phyloP scores from a whole-genome alignment of 306 rosid genomes.

The Phaseolus lunatus region DNA sequence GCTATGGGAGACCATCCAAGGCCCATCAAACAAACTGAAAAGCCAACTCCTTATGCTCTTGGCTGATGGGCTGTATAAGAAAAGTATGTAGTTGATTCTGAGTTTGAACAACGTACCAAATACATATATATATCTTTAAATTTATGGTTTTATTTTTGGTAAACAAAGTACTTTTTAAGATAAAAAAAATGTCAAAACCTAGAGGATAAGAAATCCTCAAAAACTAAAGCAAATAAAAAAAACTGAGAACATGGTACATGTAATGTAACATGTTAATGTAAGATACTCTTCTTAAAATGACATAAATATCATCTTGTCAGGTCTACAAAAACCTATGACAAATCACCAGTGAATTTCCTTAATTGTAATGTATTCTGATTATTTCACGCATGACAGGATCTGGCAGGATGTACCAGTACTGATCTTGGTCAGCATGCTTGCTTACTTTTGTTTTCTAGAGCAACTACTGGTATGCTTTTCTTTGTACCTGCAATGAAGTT shows the following conservation, averaged over 20 bases:
- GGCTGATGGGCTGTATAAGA: constrained; percentile 22
- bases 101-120: not conserved
- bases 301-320: constrained; percentile 5
- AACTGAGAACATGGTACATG: not conserved
- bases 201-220: constrained; percentile 2
- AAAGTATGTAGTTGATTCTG: not conserved
- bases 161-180: not conserved
- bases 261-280: not conserved
- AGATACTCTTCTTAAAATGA: not conserved
- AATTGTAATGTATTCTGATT: constrained; percentile 26
- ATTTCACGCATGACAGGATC: constrained; percentile 63
- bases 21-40: not conserved
- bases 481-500: constrained; percentile 14
- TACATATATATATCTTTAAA: not conserved
- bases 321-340: constrained; percentile 18
- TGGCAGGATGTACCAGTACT: constrained; percentile 85
- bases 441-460: constrained; percentile 94
- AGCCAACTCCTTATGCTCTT: constrained; percentile 2
- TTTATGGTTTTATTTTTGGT: not conserved
- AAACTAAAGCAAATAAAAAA: not conserved
- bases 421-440: constrained; percentile 88
- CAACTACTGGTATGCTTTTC: constrained; percentile 80
- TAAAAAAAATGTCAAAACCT: not conserved
- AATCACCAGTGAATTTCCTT: not conserved
- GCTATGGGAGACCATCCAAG: not conserved